Conservation (phyloP, 768 basidiomycete species). For the Astraeus odoratus region DNA sequence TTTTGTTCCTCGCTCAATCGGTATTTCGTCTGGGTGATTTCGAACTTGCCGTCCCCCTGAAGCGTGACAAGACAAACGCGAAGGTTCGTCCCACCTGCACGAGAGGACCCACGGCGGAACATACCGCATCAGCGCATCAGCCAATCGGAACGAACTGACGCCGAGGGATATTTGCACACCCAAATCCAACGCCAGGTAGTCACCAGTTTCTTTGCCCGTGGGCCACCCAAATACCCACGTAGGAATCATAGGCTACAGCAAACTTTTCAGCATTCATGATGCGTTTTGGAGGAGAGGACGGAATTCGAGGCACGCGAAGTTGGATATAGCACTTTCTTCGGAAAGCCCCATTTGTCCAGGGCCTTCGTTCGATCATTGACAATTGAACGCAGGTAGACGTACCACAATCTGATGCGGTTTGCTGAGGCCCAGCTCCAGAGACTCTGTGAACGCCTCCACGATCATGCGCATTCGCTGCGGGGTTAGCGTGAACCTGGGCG, state of each 20-base stretch:
- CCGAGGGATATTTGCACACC: slow-evolving; percentile 39
- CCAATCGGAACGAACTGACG: background rate
- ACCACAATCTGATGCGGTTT: slow-evolving; percentile 85
- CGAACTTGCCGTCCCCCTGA: slow-evolving; percentile 91
- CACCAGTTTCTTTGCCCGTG: slow-evolving; percentile 79
- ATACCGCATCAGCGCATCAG: background rate
- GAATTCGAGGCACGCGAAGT: background rate
- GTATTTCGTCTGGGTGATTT: slow-evolving; percentile 97
- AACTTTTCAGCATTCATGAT: slow-evolving; percentile 7
- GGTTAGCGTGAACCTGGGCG: slow-evolving; percentile 69
- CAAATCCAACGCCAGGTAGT: slow-evolving; percentile 85
- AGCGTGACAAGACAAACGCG: slow-evolving; percentile 95
- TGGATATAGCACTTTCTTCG: background rate
- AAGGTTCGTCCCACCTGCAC: slow-evolving; percentile 87
- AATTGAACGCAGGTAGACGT: slow-evolving; percentile 29
- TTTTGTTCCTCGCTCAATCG: slow-evolving; percentile 97
- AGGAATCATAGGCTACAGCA: slow-evolving; percentile 83
- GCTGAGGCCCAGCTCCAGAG: slow-evolving; percentile 78
- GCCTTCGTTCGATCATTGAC: background rate
- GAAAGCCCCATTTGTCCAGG: background rate
- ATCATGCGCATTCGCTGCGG: slow-evolving; percentile 95
- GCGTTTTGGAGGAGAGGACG: too few species aligned
- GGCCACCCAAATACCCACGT: slow-evolving; percentile 98
- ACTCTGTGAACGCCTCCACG: slow-evolving; percentile 91
- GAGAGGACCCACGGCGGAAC: background rate